Conservation (phyloP, 2,329 filamentous ascomycete genomes). For the Myriosclerotinia scirpicola region DNA sequence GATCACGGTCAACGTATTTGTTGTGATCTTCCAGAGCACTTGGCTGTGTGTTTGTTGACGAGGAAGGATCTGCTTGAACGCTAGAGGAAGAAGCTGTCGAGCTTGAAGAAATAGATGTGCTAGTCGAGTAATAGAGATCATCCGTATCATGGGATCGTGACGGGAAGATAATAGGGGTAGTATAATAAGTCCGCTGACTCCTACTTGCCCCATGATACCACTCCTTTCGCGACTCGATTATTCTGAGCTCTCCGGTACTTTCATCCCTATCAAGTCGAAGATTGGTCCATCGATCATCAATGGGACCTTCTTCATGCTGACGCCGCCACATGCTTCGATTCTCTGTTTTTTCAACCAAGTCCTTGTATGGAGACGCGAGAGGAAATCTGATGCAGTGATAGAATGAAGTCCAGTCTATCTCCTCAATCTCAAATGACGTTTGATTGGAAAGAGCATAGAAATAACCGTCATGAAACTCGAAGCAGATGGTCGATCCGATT, state of each 20-base stretch:
- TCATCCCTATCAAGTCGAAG: slow-evolving; percentile 63
- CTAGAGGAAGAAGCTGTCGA: slow-evolving; percentile 5
- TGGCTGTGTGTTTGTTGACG: neutral
- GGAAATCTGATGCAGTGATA: slow-evolving; percentile 68
- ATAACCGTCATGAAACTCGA: slow-evolving; percentile 64
- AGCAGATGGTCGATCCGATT: slow-evolving; percentile 66
- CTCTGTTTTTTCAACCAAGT: slow-evolving; percentile 46
- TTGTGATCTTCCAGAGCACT: neutral
- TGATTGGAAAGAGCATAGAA: slow-evolving; percentile 72
- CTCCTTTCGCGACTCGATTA: slow-evolving; percentile 69
- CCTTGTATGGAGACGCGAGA: slow-evolving; percentile 48
- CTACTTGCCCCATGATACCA: slow-evolving; percentile 59
- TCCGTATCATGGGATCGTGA: slow-evolving; percentile 24
- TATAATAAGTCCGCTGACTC: slow-evolving; percentile 66
- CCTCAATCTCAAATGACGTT: slow-evolving; percentile 59
- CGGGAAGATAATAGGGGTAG: slow-evolving; percentile 51
- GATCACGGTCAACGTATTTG: slow-evolving; percentile 16
- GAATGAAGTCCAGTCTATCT: slow-evolving; percentile 66
- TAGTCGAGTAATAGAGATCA: slow-evolving; percentile 16
- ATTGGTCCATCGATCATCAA: slow-evolving; percentile 73
- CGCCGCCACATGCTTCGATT: slow-evolving; percentile 60
- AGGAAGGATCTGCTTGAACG: slow-evolving; percentile 1
- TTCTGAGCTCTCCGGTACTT: slow-evolving; percentile 54
- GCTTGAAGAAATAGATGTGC: slow-evolving; percentile 12
- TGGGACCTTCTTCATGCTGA: slow-evolving; percentile 66